These are phyloP conservation scores for Meira nashicola DNA, from an alignment of 1,284 basidiomycete genomes.

Conservation along the genomic window DNA sequence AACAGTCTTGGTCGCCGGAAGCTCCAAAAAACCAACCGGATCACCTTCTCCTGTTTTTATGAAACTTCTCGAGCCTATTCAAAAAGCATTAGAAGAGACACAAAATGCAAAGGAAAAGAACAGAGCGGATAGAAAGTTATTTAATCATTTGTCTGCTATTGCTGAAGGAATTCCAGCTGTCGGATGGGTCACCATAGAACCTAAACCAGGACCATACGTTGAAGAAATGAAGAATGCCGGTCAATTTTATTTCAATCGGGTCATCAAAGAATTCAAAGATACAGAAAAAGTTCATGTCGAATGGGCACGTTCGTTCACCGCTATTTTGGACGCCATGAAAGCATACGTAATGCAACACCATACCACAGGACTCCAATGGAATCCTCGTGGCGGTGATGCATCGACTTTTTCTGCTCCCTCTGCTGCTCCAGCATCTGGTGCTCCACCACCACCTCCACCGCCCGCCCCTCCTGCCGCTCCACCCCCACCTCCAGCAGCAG, in stretches of 20 bases:
- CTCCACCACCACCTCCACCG: constrained; percentile 54
- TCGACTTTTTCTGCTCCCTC: constrained; percentile 61
- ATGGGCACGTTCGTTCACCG: constrained; percentile 75
- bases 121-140: constrained; percentile 74
- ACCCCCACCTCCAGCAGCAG: constrained; percentile 55
- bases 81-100: constrained; percentile 69
- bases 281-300: constrained; percentile 81
- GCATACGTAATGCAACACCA: constrained; percentile 83
- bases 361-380: constrained; percentile 84
- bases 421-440: constrained; percentile 49
- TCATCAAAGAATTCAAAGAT: constrained; percentile 89
- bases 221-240: constrained; percentile 79
- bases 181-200: constrained; percentile 81
- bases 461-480: constrained; percentile 64
- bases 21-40: constrained; percentile 64
- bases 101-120: constrained; percentile 76
- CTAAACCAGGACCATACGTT: constrained; percentile 79
- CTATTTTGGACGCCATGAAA: constrained; percentile 70
- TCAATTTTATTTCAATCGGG: constrained; percentile 82
- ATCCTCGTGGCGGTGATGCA: constrained; percentile 63
- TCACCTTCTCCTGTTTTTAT: constrained; percentile 62
- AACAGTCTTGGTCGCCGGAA: constrained; percentile 66
- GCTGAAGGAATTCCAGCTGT: constrained; percentile 77
- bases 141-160: constrained; percentile 72
- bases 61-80: constrained; percentile 67